These are phyloP conservation scores for Cryptococcus maquisensis DNA, from an alignment of 1,284 basidiomycete species.

Conservation along the genomic window DNA sequence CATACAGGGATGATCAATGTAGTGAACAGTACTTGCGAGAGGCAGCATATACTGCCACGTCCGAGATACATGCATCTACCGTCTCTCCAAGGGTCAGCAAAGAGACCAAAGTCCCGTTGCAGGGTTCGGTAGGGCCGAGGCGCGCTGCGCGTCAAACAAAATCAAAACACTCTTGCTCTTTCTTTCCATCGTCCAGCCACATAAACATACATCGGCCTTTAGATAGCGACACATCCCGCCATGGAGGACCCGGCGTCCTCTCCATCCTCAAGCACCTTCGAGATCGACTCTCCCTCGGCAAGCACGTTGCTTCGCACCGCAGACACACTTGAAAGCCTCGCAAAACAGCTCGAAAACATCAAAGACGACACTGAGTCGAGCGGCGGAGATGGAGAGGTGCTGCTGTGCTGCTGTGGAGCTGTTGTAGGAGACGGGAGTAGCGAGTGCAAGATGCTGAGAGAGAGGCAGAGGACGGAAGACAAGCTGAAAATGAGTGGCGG, in stretches of 20 bases:
- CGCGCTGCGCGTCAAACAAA: neutral
- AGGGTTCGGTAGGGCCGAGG: too few species aligned
- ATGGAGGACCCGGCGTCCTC: constrained; percentile 1
- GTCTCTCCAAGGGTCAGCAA: too few species aligned
- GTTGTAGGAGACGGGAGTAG: neutral
- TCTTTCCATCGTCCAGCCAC: neutral
- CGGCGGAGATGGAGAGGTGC: constrained; percentile 2
- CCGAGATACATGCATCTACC: too few species aligned
- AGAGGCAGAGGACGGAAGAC: constrained; percentile 66
- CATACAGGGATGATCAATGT: too few species aligned
- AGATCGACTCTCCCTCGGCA: constrained; percentile 29
- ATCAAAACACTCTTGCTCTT: neutral
- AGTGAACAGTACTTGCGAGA: too few species aligned
- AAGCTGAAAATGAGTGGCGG: constrained; percentile 76
- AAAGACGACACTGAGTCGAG: constrained; percentile 2
- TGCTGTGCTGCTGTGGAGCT: constrained; percentile 31
- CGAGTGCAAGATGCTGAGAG: constrained; percentile 49
- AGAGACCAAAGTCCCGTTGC: too few species aligned
- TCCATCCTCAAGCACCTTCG: neutral
- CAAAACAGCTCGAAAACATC: constrained; percentile 31
- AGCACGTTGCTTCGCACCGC: constrained; percentile 35
- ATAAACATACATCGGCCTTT: neutral
- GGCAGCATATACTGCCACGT: too few species aligned
- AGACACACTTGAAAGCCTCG: constrained; percentile 39
- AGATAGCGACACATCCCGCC: neutral